These are phyloP conservation scores for Polyrhizophydium stewartii DNA, from an alignment of 371 early-diverging fungal species.

Conservation along the genomic window DNA sequence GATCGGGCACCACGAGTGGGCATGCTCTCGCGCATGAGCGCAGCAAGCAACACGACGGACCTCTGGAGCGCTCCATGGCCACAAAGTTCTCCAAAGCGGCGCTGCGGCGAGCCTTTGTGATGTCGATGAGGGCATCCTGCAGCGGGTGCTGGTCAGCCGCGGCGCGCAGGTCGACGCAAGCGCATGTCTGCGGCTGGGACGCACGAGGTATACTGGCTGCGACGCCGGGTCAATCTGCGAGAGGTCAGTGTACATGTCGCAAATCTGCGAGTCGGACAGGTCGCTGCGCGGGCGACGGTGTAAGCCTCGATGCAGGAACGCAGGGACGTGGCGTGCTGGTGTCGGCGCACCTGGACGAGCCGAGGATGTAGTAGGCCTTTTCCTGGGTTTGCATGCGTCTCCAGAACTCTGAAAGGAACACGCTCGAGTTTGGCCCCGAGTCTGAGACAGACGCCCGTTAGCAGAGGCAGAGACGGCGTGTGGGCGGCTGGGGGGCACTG, in stretches of 20 bases:
- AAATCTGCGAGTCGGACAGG: not conserved
- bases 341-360: not conserved
- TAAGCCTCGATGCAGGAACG: no score
- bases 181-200: no score
- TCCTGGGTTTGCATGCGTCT: not conserved
- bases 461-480: not conserved
- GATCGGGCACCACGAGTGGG: not conserved
- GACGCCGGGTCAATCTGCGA: not conserved
- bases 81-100: not conserved
- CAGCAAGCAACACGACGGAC: not conserved
- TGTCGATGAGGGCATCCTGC: not conserved
- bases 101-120: not conserved
- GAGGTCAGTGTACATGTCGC: constrained; percentile 2
- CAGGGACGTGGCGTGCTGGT: not conserved
- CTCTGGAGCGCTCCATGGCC: not conserved
- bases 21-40: not conserved
- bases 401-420: not conserved
- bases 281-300: no score
- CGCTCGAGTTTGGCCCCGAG: not conserved
- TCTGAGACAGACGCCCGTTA: not conserved
- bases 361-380: not conserved
- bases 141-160: not conserved
- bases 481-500: no score
- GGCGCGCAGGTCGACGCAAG: no score
- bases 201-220: not conserved